A percentile compares a stretch with the other conserved stretches of the same genome.
Conservation (phyloP, 1,139 yeast species). For the Hemisphaericaspora xylofermentans region DNA sequence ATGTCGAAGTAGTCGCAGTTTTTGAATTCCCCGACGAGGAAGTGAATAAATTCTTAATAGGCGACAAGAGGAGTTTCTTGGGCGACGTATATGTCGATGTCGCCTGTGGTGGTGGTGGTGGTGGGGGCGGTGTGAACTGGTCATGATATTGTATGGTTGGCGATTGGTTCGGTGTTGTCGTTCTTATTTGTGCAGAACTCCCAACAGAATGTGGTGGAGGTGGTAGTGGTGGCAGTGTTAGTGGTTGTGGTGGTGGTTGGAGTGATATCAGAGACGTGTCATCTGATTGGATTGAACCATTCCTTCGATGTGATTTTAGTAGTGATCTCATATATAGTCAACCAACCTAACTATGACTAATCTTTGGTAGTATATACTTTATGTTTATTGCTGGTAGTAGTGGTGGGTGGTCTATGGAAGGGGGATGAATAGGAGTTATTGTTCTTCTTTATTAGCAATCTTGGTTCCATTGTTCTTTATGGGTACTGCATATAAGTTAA, state of each 20-base stretch:
- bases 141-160: conserved; percentile 21
- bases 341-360: background rate
- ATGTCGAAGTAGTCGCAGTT: conserved; percentile 10
- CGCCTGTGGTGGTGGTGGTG: conserved; percentile 12
- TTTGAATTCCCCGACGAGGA: conserved; percentile 22
- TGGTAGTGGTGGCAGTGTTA: conserved; percentile 3
- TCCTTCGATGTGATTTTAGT: conserved; percentile 43
- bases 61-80: conserved; percentile 42
- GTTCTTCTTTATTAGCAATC: too few species aligned
- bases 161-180: conserved; percentile 22
- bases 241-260: conserved; percentile 8
- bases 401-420: too few species aligned
- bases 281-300: conserved; percentile 18
- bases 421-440: too few species aligned
- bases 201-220: conserved; percentile 9
- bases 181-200: conserved; percentile 4
- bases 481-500: too few species aligned
- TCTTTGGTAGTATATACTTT: background rate
- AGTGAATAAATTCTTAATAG: conserved; percentile 40
- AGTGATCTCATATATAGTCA: conserved; percentile 41
- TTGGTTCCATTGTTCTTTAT: too few species aligned
- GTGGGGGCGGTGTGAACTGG: conserved; percentile 30
- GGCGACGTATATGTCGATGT: conserved; percentile 33
- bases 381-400: too few species aligned
- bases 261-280: background rate